These are phyloP conservation scores for Metrosideros polymorpha DNA, from an alignment of 441 rosid species.

Conservation along the genomic window DNA sequence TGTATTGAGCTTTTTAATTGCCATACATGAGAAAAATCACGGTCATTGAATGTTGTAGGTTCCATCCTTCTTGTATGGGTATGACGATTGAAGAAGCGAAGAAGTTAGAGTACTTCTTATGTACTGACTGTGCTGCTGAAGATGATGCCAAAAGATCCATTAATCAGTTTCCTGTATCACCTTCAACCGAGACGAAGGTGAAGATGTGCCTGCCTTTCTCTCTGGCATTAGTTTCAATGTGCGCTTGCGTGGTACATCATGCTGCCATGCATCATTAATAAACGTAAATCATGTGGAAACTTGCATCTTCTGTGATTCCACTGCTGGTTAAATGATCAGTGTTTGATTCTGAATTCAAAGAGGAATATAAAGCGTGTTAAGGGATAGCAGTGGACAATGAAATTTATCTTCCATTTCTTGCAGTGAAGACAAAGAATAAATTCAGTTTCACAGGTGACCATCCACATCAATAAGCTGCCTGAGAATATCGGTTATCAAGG, in stretches of 20 bases:
- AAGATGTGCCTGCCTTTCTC: not conserved
- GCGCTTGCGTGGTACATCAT: not conserved
- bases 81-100: slow-evolving; percentile 90
- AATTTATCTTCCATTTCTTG: not conserved
- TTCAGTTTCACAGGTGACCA: not conserved
- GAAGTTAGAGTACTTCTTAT: slow-evolving; percentile 68
- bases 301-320: not conserved
- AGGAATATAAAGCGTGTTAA: not conserved
- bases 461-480: not conserved
- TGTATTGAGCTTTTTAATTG: not conserved
- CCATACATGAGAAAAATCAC: not conserved
- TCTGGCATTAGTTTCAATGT: not conserved
- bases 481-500: not conserved
- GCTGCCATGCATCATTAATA: not conserved
- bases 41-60: slow-evolving; percentile 29
- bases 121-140: slow-evolving; percentile 71
- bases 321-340: not conserved
- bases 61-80: slow-evolving; percentile 74
- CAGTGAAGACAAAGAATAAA: not conserved
- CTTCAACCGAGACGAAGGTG: slow-evolving; percentile 58
- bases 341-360: not conserved
- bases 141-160: slow-evolving; percentile 54
- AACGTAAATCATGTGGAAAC: not conserved
- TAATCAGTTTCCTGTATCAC: slow-evolving; percentile 43
- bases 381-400: not conserved